phyloP scores from a whole-genome alignment of 2,329 filamentous ascomycete genomes.

The Westerdykella sp. region DNA sequence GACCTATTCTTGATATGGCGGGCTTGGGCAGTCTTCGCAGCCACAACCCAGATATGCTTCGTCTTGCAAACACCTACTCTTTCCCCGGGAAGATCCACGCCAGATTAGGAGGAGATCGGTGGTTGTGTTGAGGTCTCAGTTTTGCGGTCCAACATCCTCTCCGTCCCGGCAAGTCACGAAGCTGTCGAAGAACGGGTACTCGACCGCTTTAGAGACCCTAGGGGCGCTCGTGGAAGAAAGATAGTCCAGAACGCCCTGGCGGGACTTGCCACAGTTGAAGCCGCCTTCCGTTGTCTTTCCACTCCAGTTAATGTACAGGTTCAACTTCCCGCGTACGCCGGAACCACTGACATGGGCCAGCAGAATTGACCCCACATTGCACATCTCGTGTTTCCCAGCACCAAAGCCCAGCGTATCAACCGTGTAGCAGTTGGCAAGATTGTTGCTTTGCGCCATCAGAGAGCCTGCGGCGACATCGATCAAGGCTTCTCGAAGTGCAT shows the following conservation, averaged over 20 bases:
- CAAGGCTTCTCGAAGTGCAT: not conserved
- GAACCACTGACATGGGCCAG: not conserved
- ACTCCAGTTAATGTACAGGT: not conserved
- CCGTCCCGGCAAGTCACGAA: not conserved
- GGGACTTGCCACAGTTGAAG: not conserved
- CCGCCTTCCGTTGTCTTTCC: not conserved
- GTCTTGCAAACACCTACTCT: not conserved
- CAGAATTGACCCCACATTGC: not conserved
- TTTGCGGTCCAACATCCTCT: not conserved
- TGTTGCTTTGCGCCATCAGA: not conserved
- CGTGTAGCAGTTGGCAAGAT: not conserved
- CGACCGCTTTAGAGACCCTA: not conserved
- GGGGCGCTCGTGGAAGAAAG: not conserved
- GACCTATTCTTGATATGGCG: too few relatives aligned
- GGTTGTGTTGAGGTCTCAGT: too few relatives aligned
- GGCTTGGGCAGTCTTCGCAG: too few relatives aligned
- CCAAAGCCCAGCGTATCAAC: not conserved
- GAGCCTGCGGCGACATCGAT: not conserved
- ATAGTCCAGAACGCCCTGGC: not conserved
- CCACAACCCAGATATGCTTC: not conserved
- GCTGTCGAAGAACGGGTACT: not conserved
- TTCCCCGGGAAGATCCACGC: not conserved
- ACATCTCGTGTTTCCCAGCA: not conserved
- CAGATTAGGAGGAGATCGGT: not conserved
- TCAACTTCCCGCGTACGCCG: not conserved